Base-by-base conservation (phyloP, 495 filamentous ascomycete species). In the Chaetomium fimeti region DNA sequence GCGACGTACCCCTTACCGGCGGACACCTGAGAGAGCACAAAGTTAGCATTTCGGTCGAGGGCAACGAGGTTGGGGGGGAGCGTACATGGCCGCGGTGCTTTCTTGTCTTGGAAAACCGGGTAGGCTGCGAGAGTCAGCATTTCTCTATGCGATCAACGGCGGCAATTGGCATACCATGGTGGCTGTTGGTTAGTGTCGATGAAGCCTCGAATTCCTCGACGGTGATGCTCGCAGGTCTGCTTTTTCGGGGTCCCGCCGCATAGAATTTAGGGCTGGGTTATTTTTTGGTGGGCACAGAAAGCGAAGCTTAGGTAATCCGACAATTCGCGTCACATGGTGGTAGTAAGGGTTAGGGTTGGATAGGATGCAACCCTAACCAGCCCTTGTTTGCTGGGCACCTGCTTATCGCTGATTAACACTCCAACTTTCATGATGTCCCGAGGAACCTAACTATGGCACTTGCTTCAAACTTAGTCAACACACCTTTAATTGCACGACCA, bases 41-140 rank as follows among this genome's bases (percentile, higher is more conserved):
- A 65, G 71, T 75, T 66, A 75, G 72, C 54, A 62, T 65, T 65
- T 63, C 28, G 38, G 58, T 43, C n/a, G 12, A 57, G 49, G 38
- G 11, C 25, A 45, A 51, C 51, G 52, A 58, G 49, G 24, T n/a
- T 22, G 58, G 63, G 45, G 11, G 11, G 56, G 57, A n/a, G 60
- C 72, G 27, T 73, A 75, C 72, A 72, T 75, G 72, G 71, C 72
- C 72, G 72, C 72, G 72, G 71, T 75, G 72, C 72, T 75, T 75
- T 68, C 72, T 73, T 67, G 72, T 75, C 72, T 75, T 75, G 60
- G 72, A 75, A 66, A 75, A 75, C 61, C 72, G 67, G 65, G 72
- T 75, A 75, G 72, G 72, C 72, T 74, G 63, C 45, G 52, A 65
- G 22, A 53, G 69, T 74, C 62, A 74, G 72, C 65, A 72, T 68